Evolutionary conservation across 441 rosid genomes (phyloP).

Genomic region (Pelargonium citronellum): DNA sequence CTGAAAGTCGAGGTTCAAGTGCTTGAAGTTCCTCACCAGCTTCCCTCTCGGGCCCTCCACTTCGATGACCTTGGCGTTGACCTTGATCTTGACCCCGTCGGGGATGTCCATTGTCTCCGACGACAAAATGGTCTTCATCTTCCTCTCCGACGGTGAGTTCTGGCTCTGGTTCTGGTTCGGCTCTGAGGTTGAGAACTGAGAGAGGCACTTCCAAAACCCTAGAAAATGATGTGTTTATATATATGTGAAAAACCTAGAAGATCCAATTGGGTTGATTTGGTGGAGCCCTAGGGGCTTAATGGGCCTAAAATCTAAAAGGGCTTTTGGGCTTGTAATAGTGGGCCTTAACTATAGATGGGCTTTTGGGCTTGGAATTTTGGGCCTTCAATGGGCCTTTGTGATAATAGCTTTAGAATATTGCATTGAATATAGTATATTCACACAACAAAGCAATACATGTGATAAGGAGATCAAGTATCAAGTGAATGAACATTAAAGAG

Average conservation of each 20-base stretch:
- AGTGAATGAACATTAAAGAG: no score
- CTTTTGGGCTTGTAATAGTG: no score
- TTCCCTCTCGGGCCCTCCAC: slow-evolving; percentile 56
- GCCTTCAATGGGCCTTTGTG: no score
- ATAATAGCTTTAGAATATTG: no score
- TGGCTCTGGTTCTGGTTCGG: slow-evolving; percentile 2
- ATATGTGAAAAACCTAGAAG: no score
- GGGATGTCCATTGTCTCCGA: slow-evolving; percentile 30
- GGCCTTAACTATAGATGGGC: no score
- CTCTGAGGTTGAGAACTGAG: background rate
- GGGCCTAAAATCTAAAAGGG: background rate
- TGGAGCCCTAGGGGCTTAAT: background rate
- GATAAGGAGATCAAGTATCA: no score
- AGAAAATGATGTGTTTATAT: background rate
- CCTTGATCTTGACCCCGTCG: slow-evolving; percentile 26
- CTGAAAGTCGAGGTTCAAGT: slow-evolving; percentile 72
- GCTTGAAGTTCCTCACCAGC: slow-evolving; percentile 72
- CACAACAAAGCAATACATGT: no score
- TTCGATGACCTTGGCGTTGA: slow-evolving; percentile 26
- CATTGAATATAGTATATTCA: no score
- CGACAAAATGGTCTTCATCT: slow-evolving; percentile 28
- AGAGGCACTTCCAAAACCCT: slow-evolving; percentile 1
- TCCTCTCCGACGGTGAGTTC: background rate
- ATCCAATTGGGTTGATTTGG: background rate
- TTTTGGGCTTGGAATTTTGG: no score